Conservation (phyloP, 352 stramenopile species). For the Phytophthora boehmeriae region DNA sequence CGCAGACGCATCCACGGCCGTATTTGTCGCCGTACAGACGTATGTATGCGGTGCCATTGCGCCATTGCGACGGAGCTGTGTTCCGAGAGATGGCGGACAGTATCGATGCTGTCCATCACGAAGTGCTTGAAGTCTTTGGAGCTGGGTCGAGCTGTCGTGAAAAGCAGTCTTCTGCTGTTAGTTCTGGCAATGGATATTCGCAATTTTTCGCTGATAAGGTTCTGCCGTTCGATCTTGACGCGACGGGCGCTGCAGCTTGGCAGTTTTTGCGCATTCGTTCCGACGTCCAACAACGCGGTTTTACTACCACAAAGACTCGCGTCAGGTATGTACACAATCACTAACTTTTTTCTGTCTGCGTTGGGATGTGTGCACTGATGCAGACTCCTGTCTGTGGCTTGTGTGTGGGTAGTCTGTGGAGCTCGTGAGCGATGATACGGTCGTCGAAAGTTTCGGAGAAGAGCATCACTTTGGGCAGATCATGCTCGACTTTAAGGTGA, state of each 20-base stretch:
- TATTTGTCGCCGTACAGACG: constrained; percentile 20
- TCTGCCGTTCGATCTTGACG: constrained; percentile 40
- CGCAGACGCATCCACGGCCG: not conserved
- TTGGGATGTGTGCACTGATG: no score
- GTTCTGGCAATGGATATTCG: constrained; percentile 14
- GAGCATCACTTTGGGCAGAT: constrained; percentile 49
- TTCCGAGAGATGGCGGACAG: constrained; percentile 28
- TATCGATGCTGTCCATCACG: constrained; percentile 37
- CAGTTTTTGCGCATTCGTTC: constrained; percentile 41
- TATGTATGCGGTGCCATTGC: constrained; percentile 25
- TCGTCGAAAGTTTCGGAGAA: constrained; percentile 64
- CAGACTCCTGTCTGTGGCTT: no score
- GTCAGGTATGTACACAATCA: constrained; percentile 1
- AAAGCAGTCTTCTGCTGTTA: not conserved
- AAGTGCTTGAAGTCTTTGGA: constrained; percentile 43
- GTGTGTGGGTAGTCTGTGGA: not conserved
- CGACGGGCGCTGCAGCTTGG: constrained; percentile 39
- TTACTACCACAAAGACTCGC: constrained; percentile 35
- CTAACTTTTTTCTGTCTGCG: not conserved
- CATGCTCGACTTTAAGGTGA: constrained; percentile 47
- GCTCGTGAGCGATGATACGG: constrained; percentile 46
- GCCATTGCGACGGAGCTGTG: constrained; percentile 17
- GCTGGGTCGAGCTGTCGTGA: not conserved
- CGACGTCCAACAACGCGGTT: constrained; percentile 35
- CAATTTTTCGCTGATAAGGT: constrained; percentile 44